Conservation (phyloP, 2,329 filamentous ascomycete genomes). For the Claviceps digitariae region DNA sequence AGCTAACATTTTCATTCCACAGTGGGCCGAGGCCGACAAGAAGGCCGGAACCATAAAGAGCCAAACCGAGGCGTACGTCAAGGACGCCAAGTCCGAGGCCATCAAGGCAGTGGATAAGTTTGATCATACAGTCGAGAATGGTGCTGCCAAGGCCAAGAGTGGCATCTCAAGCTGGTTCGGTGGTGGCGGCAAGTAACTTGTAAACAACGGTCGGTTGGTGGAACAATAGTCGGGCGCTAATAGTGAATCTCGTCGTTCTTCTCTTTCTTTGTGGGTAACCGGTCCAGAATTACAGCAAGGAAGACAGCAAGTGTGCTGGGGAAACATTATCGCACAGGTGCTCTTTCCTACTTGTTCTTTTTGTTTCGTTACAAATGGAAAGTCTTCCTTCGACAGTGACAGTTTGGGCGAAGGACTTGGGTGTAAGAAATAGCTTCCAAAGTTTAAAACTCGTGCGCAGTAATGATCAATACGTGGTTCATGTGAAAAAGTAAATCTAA, state of each 20-base stretch:
- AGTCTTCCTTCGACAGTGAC: not conserved
- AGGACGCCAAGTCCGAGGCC: constrained; percentile 49
- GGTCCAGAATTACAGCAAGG: not conserved
- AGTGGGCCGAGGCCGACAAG: constrained; percentile 44
- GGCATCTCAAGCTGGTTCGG: constrained; percentile 80
- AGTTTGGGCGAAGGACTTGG: not conserved
- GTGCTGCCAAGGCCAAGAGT: constrained; percentile 69
- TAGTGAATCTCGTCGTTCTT: not conserved
- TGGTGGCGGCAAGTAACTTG: constrained; percentile 40
- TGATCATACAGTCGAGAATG: constrained; percentile 69
- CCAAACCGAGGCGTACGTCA: constrained; percentile 43
- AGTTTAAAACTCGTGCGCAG: not conserved
- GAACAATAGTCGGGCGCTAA: not conserved
- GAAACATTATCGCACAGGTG: not conserved
- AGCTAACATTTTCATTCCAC: not conserved
- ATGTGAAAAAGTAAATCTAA: not conserved
- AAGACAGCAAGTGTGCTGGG: not conserved
- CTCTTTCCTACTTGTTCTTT: not conserved
- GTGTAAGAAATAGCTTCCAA: not conserved
- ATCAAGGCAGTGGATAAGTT: constrained; percentile 68
- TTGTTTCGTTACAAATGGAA: not conserved
- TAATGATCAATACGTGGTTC: not conserved
- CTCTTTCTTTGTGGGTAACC: not conserved
- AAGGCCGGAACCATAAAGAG: constrained; percentile 49
- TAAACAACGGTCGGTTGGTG: not conserved